Conservation (phyloP, 495 filamentous ascomycete species). For the Neohortaea acidophila region DNA sequence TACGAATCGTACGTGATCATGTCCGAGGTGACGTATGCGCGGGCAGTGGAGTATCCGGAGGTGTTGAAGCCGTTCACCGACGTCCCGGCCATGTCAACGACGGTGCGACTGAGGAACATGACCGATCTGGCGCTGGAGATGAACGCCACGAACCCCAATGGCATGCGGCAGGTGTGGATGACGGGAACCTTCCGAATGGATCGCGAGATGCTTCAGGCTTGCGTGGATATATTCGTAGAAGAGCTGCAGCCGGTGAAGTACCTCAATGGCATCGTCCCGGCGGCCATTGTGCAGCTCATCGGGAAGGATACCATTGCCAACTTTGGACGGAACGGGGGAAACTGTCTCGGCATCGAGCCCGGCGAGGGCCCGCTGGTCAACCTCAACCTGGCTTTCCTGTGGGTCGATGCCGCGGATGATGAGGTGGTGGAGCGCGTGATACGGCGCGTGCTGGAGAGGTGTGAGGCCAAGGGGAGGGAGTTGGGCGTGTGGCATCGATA, state of each 20-base stretch:
- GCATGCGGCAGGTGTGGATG: not conserved
- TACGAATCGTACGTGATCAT: not conserved
- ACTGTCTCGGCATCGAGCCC: not conserved
- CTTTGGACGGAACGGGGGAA: not conserved
- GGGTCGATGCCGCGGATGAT: slow-evolving; percentile 8
- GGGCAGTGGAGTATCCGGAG: not conserved
- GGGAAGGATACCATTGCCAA: not conserved
- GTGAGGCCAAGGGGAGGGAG: slow-evolving; percentile 18
- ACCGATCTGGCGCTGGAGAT: not conserved
- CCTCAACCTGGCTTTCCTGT: not conserved
- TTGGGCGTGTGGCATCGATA: slow-evolving; percentile 19
- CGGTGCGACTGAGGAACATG: not conserved
- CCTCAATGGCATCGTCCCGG: not conserved
- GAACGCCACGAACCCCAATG: not conserved
- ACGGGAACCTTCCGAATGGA: not conserved
- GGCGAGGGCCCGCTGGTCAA: slow-evolving; percentile 2
- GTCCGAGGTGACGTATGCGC: not conserved
- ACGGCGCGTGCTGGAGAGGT: not conserved
- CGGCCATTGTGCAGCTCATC: not conserved
- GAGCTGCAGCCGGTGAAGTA: not conserved
- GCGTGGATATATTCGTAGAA: not conserved
- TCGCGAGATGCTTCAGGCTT: not conserved
- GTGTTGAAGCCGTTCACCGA: slow-evolving; percentile 1
- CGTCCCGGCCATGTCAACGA: not conserved
- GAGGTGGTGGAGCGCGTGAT: slow-evolving; percentile 4